Evolutionary conservation across 345 rosid genomes (phyloP), one percentile per base, ranked within the genome.

Genomic region (Combretum micranthum): DNA sequence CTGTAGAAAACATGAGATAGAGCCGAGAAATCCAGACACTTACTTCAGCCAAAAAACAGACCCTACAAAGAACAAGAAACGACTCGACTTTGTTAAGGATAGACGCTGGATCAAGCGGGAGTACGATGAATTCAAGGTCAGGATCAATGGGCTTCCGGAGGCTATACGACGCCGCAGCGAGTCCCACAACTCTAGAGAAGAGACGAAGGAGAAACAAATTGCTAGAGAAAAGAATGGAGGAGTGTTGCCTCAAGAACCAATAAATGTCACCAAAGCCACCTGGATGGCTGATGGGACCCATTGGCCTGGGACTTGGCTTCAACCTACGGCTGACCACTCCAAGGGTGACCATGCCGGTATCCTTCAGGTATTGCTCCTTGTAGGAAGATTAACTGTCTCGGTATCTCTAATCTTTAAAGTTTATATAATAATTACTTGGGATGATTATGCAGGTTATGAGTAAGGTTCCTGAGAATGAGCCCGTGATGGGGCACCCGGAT

Each of bases 271-370:
- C 1, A 73, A 79, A 57, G 98, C 98, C 46, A 92, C 96, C 2
- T 92, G 98, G 98, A 92, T 92, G 96, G 98, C 98, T 46, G 95
- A 92, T 57, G 98, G 96, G 10, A 91, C 96, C 1, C 96, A 86
- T 47, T 91, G 98, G 98, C 98, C 98, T 13, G 96, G 98, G 3
- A 86, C 98, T 0, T 92, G 98, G 98, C 70, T 75, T 57, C 51
- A 61, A 32, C 75, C 96, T 2, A 61, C 64, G 8, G 56, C 85
- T 14, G 96, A 88, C 64, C 98, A 92, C 59, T 2, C 79, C 17
- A 92, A 88, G 66, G 93, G 95, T 23, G 98, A 92, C 60, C 98
- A 88, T 55, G 92, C 96, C 2, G 98, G 96, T 21, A 92, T 92
- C 59, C 44, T 88, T 32, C 90, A 84, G 77, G 86, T 80, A 20